phyloP scores from a whole-genome alignment of 2,329 filamentous ascomycete species.

The Fusarium longipes region DNA sequence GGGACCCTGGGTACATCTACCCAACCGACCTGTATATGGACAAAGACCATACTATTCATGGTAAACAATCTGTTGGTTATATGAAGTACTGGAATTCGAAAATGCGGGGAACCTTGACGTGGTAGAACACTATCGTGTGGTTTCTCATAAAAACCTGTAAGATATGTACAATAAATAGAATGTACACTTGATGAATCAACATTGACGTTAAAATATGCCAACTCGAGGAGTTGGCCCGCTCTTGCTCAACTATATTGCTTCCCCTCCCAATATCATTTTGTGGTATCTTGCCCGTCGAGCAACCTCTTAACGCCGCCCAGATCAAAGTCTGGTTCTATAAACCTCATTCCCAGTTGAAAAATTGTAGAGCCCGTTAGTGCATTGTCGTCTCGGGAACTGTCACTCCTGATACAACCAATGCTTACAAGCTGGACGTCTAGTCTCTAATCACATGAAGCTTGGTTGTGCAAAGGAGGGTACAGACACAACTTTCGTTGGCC shows the following conservation, averaged over 20 bases:
- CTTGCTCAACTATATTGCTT: not conserved
- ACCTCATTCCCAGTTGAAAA: slow-evolving; percentile 3
- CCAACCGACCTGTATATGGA: slow-evolving; percentile 83
- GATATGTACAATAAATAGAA: slow-evolving; percentile 52
- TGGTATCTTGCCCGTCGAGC: slow-evolving; percentile 16
- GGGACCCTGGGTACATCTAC: slow-evolving; percentile 88
- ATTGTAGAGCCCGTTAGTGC: not conserved
- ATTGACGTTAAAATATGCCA: not conserved
- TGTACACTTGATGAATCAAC: slow-evolving; percentile 41
- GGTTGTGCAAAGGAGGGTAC: not conserved
- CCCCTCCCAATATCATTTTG: not conserved
- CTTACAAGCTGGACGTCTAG: not conserved
- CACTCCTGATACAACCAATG: not conserved
- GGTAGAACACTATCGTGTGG: slow-evolving; percentile 25
- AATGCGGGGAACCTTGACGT: slow-evolving; percentile 11
- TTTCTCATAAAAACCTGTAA: slow-evolving; percentile 48
- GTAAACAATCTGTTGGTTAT: slow-evolving; percentile 61
- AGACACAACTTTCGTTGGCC: slow-evolving; percentile 14
- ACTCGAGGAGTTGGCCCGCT: not conserved
- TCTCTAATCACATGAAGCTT: slow-evolving; percentile 9
- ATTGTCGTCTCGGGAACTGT: not conserved
- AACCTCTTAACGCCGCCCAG: slow-evolving; percentile 12
- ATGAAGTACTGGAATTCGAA: slow-evolving; percentile 1
- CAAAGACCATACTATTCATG: slow-evolving; percentile 93
- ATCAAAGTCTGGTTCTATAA: slow-evolving; percentile 1